Percentiles rank a stretch among this genome's conserved stretches.
Evolutionary conservation across 768 basidiomycete species (phyloP).

Genomic region (Suillus brevipes): DNA sequence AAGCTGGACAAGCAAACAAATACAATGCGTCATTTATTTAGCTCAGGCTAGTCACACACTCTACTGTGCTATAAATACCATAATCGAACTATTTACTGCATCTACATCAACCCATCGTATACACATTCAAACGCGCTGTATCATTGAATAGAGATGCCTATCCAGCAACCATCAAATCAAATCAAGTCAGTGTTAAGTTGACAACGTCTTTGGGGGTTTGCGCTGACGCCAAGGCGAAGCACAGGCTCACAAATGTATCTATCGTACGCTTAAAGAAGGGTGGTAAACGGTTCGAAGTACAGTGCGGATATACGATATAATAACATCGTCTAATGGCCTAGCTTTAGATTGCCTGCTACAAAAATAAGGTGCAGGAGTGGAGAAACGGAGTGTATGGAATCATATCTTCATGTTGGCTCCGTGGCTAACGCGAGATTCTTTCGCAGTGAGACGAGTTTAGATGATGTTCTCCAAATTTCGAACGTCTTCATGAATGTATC

Average conservation of each 20-base stretch:
- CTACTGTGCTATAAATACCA: background rate
- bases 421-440: slow-evolving; percentile 7
- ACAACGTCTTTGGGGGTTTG: slow-evolving; percentile 11
- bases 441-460: slow-evolving; percentile 82
- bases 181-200: slow-evolving; percentile 60
- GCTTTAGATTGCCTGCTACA: slow-evolving; percentile 90
- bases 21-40: background rate
- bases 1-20: background rate
- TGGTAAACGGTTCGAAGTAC: slow-evolving; percentile 95
- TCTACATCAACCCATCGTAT: background rate
- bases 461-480: slow-evolving; percentile 95
- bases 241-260: slow-evolving; percentile 94
- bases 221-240: slow-evolving; percentile 7
- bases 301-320: background rate
- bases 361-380: slow-evolving; percentile 99
- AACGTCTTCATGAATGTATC: slow-evolving; percentile 96
- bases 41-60: background rate
- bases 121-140: slow-evolving; percentile 3
- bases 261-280: slow-evolving; percentile 95
- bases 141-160: slow-evolving; percentile 37
- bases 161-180: slow-evolving; percentile 87
- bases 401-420: background rate
- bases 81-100: background rate
- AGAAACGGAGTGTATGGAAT: slow-evolving; percentile 78
- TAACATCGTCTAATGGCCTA: background rate